A percentile compares a stretch with the other conserved stretches of the same genome.
Conservation (phyloP, 2,329 filamentous ascomycete species). For the Diaporthe citrichinensis region DNA sequence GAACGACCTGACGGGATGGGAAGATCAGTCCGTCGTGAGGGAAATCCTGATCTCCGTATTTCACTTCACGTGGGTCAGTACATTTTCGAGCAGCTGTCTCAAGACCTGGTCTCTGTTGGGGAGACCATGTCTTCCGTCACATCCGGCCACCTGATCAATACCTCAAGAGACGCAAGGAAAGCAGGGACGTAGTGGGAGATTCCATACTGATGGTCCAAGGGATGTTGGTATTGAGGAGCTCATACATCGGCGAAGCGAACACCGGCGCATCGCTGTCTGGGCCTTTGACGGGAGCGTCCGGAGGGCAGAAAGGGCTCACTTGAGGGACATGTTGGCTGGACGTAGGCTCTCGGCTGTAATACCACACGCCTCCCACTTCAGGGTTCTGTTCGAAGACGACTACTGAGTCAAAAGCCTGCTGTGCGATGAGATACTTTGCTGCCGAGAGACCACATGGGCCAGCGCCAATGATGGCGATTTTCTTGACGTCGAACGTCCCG, state of each 20-base stretch:
- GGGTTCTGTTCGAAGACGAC: slow-evolving; percentile 86
- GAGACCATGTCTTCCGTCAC: neutral
- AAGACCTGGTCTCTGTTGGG: neutral
- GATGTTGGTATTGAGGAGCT: slow-evolving; percentile 88
- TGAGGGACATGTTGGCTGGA: slow-evolving; percentile 74
- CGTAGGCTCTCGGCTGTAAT: slow-evolving; percentile 72
- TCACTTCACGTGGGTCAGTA: slow-evolving; percentile 61
- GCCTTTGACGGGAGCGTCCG: slow-evolving; percentile 73
- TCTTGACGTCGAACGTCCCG: slow-evolving; percentile 64
- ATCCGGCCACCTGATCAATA: neutral
- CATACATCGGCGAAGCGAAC: slow-evolving; percentile 89
- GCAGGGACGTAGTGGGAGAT: neutral
- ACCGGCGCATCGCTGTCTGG: slow-evolving; percentile 59
- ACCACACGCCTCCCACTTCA: slow-evolving; percentile 87
- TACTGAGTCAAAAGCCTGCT: slow-evolving; percentile 76
- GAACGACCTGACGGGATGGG: slow-evolving; percentile 78
- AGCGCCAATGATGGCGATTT: slow-evolving; percentile 84
- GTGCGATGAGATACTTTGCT: slow-evolving; percentile 84
- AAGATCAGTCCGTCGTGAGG: slow-evolving; percentile 77
- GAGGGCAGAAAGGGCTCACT: slow-evolving; percentile 72
- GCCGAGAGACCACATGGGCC: slow-evolving; percentile 84
- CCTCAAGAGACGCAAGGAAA: neutral
- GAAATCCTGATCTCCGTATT: slow-evolving; percentile 80
- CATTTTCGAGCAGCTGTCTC: slow-evolving; percentile 5
- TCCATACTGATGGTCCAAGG: slow-evolving; percentile 74